These are phyloP conservation scores for Solanum sitiens DNA, from an alignment of 257 asterid species.

Conservation along the genomic window DNA sequence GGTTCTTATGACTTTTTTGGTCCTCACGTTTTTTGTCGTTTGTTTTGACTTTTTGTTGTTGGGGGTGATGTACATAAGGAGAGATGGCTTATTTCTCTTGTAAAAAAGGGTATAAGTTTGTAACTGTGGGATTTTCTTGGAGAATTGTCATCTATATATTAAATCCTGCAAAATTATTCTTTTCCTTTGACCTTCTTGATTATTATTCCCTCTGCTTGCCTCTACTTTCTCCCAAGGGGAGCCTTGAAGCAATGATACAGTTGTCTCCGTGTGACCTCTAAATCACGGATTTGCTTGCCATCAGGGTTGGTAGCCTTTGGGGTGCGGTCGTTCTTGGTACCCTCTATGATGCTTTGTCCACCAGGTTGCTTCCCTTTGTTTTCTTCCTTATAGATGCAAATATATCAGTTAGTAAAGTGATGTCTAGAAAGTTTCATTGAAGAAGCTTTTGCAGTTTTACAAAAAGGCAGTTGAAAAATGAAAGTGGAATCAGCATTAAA, in stretches of 20 bases:
- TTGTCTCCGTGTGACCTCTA: background rate
- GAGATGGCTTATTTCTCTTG: background rate
- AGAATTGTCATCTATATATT: background rate
- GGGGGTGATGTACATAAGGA: constrained; percentile 9
- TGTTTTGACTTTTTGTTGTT: background rate
- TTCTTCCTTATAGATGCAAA: background rate
- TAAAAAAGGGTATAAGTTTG: background rate
- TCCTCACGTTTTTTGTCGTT: background rate
- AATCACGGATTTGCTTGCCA: background rate
- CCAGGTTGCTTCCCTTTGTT: background rate
- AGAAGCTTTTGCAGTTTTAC: background rate
- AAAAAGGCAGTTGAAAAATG: background rate
- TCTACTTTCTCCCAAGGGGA: background rate
- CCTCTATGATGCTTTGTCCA: background rate
- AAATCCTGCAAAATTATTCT: background rate
- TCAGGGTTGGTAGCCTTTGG: background rate
- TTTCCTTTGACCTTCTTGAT: background rate
- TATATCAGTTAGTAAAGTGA: background rate
- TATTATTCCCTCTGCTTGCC: background rate
- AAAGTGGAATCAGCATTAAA: background rate
- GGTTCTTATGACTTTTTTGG: background rate
- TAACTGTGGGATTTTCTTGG: background rate
- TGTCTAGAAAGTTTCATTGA: background rate
- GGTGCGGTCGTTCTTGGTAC: background rate
- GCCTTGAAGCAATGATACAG: background rate